These are phyloP conservation scores for Talaromyces borbonicus DNA, from an alignment of 495 filamentous ascomycete genomes.

Conservation along the genomic window DNA sequence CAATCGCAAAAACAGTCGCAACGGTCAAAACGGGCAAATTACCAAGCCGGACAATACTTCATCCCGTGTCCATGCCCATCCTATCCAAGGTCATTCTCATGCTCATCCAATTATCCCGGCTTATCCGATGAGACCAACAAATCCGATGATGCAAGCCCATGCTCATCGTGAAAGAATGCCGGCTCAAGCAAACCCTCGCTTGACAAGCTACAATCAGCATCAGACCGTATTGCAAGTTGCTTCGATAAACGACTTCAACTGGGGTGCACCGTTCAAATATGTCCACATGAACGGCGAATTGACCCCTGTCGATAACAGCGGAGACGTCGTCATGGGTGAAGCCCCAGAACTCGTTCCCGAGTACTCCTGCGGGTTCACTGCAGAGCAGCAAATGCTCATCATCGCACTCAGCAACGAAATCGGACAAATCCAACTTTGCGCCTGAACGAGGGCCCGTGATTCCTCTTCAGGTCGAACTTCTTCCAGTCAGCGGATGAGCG, in stretches of 20 bases:
- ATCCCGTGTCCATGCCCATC: not conserved
- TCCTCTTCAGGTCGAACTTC: not conserved
- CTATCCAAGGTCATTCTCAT: too few relatives aligned
- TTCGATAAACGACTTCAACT: not conserved
- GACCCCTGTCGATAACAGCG: slow-evolving; percentile 1
- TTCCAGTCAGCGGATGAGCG: slow-evolving; percentile 5
- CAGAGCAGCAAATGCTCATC: not conserved
- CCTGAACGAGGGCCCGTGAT: slow-evolving; percentile 5
- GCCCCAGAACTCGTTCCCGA: not conserved
- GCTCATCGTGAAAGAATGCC: not conserved
- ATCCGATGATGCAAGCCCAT: not conserved
- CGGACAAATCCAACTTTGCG: not conserved
- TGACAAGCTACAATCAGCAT: not conserved
- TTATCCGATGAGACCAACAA: too few relatives aligned
- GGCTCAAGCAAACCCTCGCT: not conserved
- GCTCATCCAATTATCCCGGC: too few relatives aligned
- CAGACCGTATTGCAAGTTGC: not conserved
- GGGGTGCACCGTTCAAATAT: slow-evolving; percentile 1
- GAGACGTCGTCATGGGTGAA: slow-evolving; percentile 7
- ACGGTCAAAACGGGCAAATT: slow-evolving; percentile 3
- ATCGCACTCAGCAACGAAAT: slow-evolving; percentile 3
- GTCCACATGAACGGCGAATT: not conserved
- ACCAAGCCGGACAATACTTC: not conserved
- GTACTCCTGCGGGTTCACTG: not conserved
- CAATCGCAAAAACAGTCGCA: not conserved